Conservation (phyloP, 1,139 yeast species). For the Yamadazyma dushanensis region DNA sequence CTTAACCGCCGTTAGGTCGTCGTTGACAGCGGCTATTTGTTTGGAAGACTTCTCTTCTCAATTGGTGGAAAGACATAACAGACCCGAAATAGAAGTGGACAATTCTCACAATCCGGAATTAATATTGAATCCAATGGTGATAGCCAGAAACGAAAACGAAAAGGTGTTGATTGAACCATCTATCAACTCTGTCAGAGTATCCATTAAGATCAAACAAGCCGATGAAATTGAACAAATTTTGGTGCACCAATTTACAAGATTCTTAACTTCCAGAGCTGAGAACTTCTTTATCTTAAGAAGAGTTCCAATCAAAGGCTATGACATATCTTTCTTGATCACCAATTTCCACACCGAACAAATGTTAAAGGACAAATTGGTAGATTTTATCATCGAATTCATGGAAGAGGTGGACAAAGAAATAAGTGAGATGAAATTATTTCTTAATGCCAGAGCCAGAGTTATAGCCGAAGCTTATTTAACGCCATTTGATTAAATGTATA, state of each 20-base stretch:
- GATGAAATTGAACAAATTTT: conserved; percentile 95
- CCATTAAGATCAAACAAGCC: conserved; percentile 92
- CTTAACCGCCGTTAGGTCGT: conserved; percentile 88
- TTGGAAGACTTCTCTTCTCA: conserved; percentile 94
- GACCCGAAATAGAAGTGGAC: conserved; percentile 92
- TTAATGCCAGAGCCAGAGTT: conserved; percentile 96
- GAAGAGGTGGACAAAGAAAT: conserved; percentile 98
- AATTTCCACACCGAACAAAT: conserved; percentile 94
- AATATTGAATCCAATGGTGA: conserved; percentile 82
- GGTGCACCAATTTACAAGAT: conserved; percentile 91
- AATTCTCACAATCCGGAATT: conserved; percentile 69
- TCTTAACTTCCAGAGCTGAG: conserved; percentile 94
- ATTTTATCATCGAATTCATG: conserved; percentile 96
- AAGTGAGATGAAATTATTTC: conserved; percentile 95
- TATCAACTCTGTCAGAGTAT: conserved; percentile 84
- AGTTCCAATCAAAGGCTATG: conserved; percentile 87
- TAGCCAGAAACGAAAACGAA: conserved; percentile 93
- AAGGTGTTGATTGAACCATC: conserved; percentile 91
- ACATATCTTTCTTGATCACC: conserved; percentile 88
- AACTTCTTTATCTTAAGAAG: conserved; percentile 89
- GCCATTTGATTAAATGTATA: conserved; percentile 53
- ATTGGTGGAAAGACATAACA: conserved; percentile 92
- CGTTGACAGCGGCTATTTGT: conserved; percentile 93
- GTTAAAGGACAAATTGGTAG: conserved; percentile 94
- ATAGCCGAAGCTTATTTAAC: conserved; percentile 94